Evolutionary conservation across 176 grass and related monocot genomes (phyloP).

Genomic region (Carex cristatella): DNA sequence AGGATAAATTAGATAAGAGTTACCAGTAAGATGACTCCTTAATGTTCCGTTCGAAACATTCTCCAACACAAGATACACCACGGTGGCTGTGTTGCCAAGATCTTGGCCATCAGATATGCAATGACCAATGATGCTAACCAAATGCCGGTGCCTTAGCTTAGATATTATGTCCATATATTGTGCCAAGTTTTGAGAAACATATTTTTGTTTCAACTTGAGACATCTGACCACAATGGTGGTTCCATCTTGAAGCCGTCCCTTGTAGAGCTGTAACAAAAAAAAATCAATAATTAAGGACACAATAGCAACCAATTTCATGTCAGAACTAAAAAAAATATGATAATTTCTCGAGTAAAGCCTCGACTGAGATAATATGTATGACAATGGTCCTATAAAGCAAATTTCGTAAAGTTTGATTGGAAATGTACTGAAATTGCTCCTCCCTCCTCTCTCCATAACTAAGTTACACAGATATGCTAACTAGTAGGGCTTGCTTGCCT

Average conservation of each 20-base stretch:
- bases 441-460: not conserved
- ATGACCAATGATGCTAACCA: conserved; percentile 82
- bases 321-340: not conserved
- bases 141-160: conserved; percentile 67
- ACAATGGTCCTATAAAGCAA: not conserved
- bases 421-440: not conserved
- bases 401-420: not conserved
- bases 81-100: conserved; percentile 28
- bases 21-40: conserved; percentile 77
- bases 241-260: conserved; percentile 65
- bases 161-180: conserved; percentile 80
- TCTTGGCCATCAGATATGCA: conserved; percentile 50
- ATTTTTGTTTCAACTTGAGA: conserved; percentile 62
- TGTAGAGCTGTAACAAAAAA: conserved; percentile 43
- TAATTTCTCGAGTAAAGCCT: not conserved
- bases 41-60: conserved; percentile 59
- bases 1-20: conserved; percentile 6
- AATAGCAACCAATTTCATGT: not conserved
- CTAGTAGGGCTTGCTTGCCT: not conserved
- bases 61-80: conserved; percentile 59
- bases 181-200: conserved; percentile 48
- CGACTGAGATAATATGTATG: not conserved
- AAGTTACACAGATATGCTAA: not conserved
- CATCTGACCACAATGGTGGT: conserved; percentile 51
- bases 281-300: not conserved